Base-by-base conservation (phyloP, 139 green algal genomes). In the Micractinium conductrix region DNA sequence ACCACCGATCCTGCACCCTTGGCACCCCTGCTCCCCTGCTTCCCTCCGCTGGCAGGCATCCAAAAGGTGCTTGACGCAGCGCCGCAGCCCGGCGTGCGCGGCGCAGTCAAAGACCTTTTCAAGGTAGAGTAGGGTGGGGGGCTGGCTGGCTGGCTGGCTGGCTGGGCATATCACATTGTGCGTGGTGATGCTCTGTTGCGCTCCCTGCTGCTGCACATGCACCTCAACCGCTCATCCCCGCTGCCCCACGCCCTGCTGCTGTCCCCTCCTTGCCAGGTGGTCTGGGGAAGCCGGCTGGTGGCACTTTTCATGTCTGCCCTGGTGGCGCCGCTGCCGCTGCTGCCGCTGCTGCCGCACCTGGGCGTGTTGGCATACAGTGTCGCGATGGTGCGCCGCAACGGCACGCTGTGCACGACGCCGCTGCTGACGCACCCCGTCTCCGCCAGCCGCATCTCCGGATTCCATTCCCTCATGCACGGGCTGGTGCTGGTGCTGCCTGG, bases 281-380 rank as follows among this genome's bases (percentile, higher is more conserved):
- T n/a, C n/a, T 40, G 40, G 63, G 72, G 72, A 44, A 65, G 44
- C 72, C 72, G 72, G 44, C 45, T 79, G 30, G 72, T 79, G n/a
- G 72, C 72, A 1, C 33, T 79, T 1, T 16, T 79, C 12, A n/a
- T 60, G 38, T 65, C 44, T 17, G 17, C 7, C 21, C 19, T 65
- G 9, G 42, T 79, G 72, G 38, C 33, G n/a, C 72, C 72, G 16
- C 44, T 79, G 44, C 48, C 72, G 45, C n/a, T 79, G 12, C 26
- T 79, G 72, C n/a, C n/a, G n/a, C 72, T 79, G 17, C 9, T 79
- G 72, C 72, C 72, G 16, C 72, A 79, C 14, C 44, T 79, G 72
- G 70, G 37, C 42, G 16, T 63, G n/a, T 44, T 43, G n/a, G 8
- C 28, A 17, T 79, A 63, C 72, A 33, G 17, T 4, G 72, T 79